Base-by-base conservation (phyloP, 2,329 filamentous ascomycete genomes). In the Trichoderma atrobrunneum region DNA sequence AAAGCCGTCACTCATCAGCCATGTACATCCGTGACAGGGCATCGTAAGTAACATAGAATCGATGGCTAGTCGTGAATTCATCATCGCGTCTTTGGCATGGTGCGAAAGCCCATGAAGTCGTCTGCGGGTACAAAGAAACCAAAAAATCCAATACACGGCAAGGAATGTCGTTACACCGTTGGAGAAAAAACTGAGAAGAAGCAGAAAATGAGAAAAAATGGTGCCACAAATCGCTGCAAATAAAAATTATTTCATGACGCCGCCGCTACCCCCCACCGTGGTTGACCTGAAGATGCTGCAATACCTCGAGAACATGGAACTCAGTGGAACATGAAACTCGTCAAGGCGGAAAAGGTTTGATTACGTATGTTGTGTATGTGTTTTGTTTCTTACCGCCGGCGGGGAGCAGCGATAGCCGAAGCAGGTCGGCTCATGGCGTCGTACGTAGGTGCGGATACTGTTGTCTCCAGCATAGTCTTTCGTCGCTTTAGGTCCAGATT, bases 401-500 rank as follows among this genome's bases (percentile, higher is more conserved):
- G 78, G 28, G 81, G 78, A 32, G 83, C 81, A 66, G 82, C 79
- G 70, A 87, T 81, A 26, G 83, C 80, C 3, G 86, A 82, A 43
- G 84, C 81, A 68, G 85, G 81, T 74, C 86, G 85, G 74, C 80
- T 85, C 78, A 87, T 82, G 21, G 84, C 76, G 63, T 88, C 86
- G 76, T 87, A 88, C 21, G 79, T 81, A 26, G 87, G 82, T 26
- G 83, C 80, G 28, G 87, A 82, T n/a, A 87, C 84, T 3, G 85
- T 83, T 12, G 86, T 84, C 76, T 93, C 90, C 74, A 89, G 87
- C 75, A 92, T 86, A 0, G 92, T 95, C 85, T 95, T 95, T 74
- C 93, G 90, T 76, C 94, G 90, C 84, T 97, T 97, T 72, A 92
- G 81, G 26, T 92, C 88, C 74, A 90, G 83, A 59, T 91, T 89